Evolutionary conservation across 495 filamentous ascomycete species (phyloP).

Genomic region (Podospora bellae-mahoneyi): DNA sequence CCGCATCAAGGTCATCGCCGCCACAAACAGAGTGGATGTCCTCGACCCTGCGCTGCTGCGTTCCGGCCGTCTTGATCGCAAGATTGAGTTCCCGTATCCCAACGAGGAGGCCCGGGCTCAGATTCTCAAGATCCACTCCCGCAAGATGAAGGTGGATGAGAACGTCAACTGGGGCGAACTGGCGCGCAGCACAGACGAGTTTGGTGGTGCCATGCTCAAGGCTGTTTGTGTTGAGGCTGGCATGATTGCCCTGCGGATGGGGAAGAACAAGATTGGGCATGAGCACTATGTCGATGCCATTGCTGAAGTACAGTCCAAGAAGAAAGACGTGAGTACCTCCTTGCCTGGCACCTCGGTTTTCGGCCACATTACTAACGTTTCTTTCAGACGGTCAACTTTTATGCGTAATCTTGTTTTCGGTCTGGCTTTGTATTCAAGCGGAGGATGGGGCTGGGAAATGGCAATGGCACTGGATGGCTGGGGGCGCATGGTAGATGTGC

Average conservation of each 20-base stretch:
- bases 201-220: slow-evolving; percentile 95
- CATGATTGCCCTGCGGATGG: slow-evolving; percentile 95
- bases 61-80: slow-evolving; percentile 92
- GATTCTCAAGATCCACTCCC: slow-evolving; percentile 93
- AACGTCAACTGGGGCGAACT: slow-evolving; percentile 95
- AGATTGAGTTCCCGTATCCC: slow-evolving; percentile 99
- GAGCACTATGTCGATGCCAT: slow-evolving; percentile 99
- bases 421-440: background rate
- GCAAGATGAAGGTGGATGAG: slow-evolving; percentile 96
- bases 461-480: background rate
- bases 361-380: slow-evolving; percentile 29
- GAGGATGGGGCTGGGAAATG: background rate
- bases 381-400: slow-evolving; percentile 56
- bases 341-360: background rate
- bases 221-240: slow-evolving; percentile 98
- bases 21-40: slow-evolving; percentile 97
- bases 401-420: slow-evolving; percentile 46
- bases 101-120: slow-evolving; percentile 97
- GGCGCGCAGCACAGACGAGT: slow-evolving; percentile 97
- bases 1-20: slow-evolving; percentile 96
- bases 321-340: slow-evolving; percentile 71
- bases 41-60: slow-evolving; percentile 92
- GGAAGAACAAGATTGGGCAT: slow-evolving; percentile 89
- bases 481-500: background rate
- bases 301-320: slow-evolving; percentile 94